Evolutionary conservation across 345 rosid species (phyloP), one percentile per base, ranked within the genome.

Genomic region (Cochlearia excelsa): DNA sequence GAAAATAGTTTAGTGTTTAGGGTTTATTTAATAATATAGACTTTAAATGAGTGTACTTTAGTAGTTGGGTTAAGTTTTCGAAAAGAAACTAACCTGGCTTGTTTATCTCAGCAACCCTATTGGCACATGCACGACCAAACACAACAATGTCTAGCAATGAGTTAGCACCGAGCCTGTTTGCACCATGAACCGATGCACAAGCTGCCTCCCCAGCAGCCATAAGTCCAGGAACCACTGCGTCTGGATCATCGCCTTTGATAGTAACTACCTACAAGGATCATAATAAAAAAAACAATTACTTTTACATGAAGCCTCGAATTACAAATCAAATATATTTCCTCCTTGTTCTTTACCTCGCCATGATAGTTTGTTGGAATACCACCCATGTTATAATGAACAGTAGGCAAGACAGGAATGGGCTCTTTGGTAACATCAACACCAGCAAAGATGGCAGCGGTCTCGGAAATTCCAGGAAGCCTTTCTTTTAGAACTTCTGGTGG

Each of bases 191-290:
- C 16, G 97, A 92, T 67, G 98, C 95, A 81, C 93, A 92, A 2
- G 95, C 97, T 68, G 98, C 95, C 77, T 92, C 98, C 11, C 98
- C 97, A 45, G 97, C 98, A 74, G 97, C 98, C 97, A 92, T 83
- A 46, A 88, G 71, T 72, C 98, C 97, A 52, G 89, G 91, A 76
- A 88, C 73, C 28, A 84, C 79, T 39, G 79, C 68, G 83, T 92
- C 82, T 27, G 87, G 77, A 70, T 88, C 82, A 48, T 66, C 47
- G 4, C 83, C 87, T 82, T 75, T 86, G 51, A 88, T 52, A 7
- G 89, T 82, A 58, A 92, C 84, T n/a, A 80, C 98, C 96, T 92
- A 38, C 1, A 38, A 38, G 7, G 7, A 38, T 38, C 2, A 7
- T 38, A 7, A 16, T 16, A 16, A 38, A 3, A 34, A 34, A 16